Percentiles rank a stretch among this genome's conserved stretches.
These are phyloP conservation scores for Choanephora cucurbitarum DNA, from an alignment of 371 early-diverging fungal genomes.

Conservation along the genomic window DNA sequence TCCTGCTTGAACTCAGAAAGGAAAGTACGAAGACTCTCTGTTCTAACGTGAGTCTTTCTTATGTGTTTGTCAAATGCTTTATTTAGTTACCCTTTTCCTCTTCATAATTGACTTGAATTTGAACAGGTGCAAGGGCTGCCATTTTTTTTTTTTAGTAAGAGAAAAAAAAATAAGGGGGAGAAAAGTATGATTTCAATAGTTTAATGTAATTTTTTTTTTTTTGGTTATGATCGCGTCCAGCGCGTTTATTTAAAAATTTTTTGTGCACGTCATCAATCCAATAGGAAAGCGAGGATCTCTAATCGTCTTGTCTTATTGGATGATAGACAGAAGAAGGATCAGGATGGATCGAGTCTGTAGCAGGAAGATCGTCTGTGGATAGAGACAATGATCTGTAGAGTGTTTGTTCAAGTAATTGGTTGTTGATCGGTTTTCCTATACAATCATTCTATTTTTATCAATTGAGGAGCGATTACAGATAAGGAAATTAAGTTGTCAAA, in stretches of 20 bases:
- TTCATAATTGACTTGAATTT: constrained; percentile 34
- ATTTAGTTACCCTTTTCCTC: constrained; percentile 35
- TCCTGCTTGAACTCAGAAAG: constrained; percentile 28
- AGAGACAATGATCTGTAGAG: constrained; percentile 1
- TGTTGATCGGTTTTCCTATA: constrained; percentile 21
- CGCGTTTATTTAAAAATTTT: not conserved
- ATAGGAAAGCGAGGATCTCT: not conserved
- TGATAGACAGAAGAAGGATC: not conserved
- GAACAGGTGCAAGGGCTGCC: constrained; percentile 44
- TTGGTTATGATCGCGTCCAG: not conserved
- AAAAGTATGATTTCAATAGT: not conserved
- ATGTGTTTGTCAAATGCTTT: too few species aligned
- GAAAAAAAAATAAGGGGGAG: not conserved
- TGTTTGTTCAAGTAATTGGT: constrained; percentile 12
- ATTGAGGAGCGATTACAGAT: not conserved
- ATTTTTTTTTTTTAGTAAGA: constrained; percentile 13
- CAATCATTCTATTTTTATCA: constrained; percentile 21
- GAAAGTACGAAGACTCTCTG: constrained; percentile 32
- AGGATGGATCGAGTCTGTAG: not conserved
- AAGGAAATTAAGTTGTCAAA: constrained; percentile 27
- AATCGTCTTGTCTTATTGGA: constrained; percentile 1
- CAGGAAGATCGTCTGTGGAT: too few species aligned
- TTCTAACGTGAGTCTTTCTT: not conserved
- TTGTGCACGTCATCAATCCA: not conserved
- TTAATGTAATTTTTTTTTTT: constrained; percentile 13